These are phyloP conservation scores for Fomitopsis pinicola DNA, from an alignment of 1,284 basidiomycete genomes.

Conservation along the genomic window DNA sequence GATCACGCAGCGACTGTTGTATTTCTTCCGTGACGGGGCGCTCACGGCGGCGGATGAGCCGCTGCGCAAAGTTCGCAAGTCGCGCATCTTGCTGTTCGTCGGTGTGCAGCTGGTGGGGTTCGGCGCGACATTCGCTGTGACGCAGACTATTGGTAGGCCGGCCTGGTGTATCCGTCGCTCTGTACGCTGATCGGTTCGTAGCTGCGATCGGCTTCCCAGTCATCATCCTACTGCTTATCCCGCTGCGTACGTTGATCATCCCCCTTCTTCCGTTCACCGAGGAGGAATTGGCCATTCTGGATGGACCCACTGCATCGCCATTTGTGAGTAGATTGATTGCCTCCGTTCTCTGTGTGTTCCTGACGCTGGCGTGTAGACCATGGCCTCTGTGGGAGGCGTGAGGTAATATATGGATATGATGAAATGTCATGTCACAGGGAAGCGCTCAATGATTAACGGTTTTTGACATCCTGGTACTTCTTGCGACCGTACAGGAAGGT, in stretches of 20 bases:
- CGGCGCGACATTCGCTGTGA: slow-evolving; percentile 87
- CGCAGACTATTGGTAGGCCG: slow-evolving; percentile 79
- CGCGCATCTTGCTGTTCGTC: slow-evolving; percentile 76
- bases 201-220: slow-evolving; percentile 91
- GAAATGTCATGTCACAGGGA: not conserved
- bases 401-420: slow-evolving; percentile 2
- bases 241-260: slow-evolving; percentile 70
- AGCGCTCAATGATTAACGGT: not conserved
- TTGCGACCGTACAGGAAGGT: not conserved
- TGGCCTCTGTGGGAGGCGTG: slow-evolving; percentile 43
- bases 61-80: slow-evolving; percentile 70
- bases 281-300: slow-evolving; percentile 82
- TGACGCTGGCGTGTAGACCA: slow-evolving; percentile 29
- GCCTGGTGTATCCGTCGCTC: not conserved
- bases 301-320: slow-evolving; percentile 82
- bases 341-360: not conserved
- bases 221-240: slow-evolving; percentile 86
- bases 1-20: slow-evolving; percentile 82
- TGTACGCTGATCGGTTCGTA: slow-evolving; percentile 20
- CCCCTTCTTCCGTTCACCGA: slow-evolving; percentile 76
- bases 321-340: slow-evolving; percentile 52
- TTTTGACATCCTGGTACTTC: not conserved
- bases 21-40: slow-evolving; percentile 72
- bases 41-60: slow-evolving; percentile 66
- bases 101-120: slow-evolving; percentile 83